Evolutionary conservation across 495 filamentous ascomycete species (phyloP).

Genomic region (Tirmania nivea): DNA sequence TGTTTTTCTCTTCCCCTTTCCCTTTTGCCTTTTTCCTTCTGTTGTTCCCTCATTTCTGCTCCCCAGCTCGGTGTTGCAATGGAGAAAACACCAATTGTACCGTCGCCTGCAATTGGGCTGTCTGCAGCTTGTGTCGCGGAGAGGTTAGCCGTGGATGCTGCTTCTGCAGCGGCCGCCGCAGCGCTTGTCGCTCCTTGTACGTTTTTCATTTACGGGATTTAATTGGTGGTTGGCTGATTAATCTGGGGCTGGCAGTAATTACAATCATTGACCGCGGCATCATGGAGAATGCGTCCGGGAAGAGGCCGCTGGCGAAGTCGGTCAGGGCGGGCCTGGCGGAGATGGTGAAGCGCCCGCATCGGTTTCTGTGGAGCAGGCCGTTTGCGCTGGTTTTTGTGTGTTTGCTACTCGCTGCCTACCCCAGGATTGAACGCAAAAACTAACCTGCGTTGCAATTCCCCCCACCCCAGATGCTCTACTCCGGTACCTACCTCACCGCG

Average conservation of each 20-base stretch:
- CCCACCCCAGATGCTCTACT: constrained; percentile 41
- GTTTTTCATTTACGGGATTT: not conserved
- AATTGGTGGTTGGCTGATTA: not conserved
- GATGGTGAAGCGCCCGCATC: constrained; percentile 45
- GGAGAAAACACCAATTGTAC: too few species aligned
- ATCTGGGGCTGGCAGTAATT: not conserved
- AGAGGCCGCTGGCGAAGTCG: constrained; percentile 44
- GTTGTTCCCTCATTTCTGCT: too few species aligned
- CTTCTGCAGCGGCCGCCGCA: constrained; percentile 57
- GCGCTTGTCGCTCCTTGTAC: constrained; percentile 49
- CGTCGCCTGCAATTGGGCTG: not conserved
- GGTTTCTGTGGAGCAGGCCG: constrained; percentile 54
- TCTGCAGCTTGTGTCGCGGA: not conserved
- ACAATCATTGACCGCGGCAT: constrained; percentile 39
- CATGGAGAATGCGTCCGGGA: constrained; percentile 84
- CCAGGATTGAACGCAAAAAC: too few species aligned
- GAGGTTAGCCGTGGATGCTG: constrained; percentile 42
- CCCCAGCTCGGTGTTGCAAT: too few species aligned
- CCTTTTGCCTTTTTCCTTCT: too few species aligned
- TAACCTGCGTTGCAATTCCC: not conserved
- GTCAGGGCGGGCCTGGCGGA: constrained; percentile 39
- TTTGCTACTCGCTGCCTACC: not conserved
- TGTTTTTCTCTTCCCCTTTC: too few species aligned
- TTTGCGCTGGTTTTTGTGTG: constrained; percentile 57
- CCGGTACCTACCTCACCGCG: constrained; percentile 74